Evolutionary conservation across 2,329 filamentous ascomycete species (phyloP).

Genomic region (Lojkania enalia): DNA sequence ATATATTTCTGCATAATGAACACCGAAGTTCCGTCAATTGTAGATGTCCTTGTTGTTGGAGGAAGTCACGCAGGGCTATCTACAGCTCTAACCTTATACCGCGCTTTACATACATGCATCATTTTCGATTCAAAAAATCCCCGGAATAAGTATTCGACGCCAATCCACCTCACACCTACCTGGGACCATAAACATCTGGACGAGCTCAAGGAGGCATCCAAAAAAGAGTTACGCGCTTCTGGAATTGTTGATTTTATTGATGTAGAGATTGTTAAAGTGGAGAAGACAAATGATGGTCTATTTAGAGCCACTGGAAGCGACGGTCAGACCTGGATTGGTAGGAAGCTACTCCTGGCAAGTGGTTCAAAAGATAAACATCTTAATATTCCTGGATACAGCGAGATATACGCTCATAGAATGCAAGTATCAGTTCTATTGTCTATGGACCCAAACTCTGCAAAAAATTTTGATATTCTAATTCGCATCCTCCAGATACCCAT

Average conservation of each 20-base stretch:
- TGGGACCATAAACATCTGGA: constrained; percentile 44
- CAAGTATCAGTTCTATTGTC: constrained; percentile 28
- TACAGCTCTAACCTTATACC: constrained; percentile 39
- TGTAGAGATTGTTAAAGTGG: constrained; percentile 14
- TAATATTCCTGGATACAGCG: constrained; percentile 54
- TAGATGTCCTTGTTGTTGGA: constrained; percentile 30
- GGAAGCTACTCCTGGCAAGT: constrained; percentile 57
- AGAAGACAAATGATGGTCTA: constrained; percentile 20
- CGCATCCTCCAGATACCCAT: constrained; percentile 8
- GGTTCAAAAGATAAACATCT: constrained; percentile 56
- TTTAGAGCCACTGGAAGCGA: constrained; percentile 45
- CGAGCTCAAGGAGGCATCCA: constrained; percentile 33
- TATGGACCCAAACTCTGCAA: background rate
- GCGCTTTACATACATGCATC: constrained; percentile 41
- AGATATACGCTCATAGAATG: constrained; percentile 57
- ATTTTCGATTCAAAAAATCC: constrained; percentile 47
- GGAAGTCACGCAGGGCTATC: constrained; percentile 49
- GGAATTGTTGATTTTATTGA: constrained; percentile 25
- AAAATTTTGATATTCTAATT: background rate
- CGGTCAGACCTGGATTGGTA: constrained; percentile 50
- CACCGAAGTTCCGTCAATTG: background rate
- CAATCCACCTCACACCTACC: constrained; percentile 49
- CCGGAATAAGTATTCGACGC: constrained; percentile 41
- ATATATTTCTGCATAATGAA: background rate
- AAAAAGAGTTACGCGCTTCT: constrained; percentile 31